Percentiles rank a stretch among this genome's conserved stretches.
These are phyloP conservation scores for Mycosphaerelloides madeirae DNA, from an alignment of 2,329 filamentous ascomycete species.

Conservation along the genomic window DNA sequence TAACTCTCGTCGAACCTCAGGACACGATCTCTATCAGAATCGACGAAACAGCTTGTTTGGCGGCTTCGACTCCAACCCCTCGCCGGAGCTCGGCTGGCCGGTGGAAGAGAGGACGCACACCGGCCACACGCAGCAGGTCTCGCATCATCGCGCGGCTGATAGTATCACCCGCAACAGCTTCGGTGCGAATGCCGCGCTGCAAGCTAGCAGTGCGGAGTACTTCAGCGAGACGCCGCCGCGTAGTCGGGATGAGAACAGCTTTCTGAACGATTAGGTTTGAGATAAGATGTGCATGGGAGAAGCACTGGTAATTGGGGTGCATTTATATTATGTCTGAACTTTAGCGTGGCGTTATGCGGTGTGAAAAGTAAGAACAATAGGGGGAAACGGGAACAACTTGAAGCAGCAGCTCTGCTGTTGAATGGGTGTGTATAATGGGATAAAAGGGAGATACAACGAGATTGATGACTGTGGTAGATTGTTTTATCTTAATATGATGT, in stretches of 20 bases:
- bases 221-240: slow-evolving; percentile 10
- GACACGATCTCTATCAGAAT: slow-evolving; percentile 14
- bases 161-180: slow-evolving; percentile 29
- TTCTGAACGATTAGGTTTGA: background rate
- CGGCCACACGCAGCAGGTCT: slow-evolving; percentile 10
- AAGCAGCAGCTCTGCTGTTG: too few species aligned
- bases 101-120: background rate
- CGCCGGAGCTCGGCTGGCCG: slow-evolving; percentile 1
- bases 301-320: background rate
- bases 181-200: slow-evolving; percentile 25
- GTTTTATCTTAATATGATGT: too few species aligned
- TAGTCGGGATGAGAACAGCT: slow-evolving; percentile 3
- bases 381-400: too few species aligned
- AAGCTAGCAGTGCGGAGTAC: slow-evolving; percentile 16
- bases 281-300: background rate
- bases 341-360: slow-evolving; percentile 5
- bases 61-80: slow-evolving; percentile 23
- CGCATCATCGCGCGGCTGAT: slow-evolving; percentile 27
- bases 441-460: too few species aligned
- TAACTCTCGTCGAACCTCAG: slow-evolving; percentile 22
- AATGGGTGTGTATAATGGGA: too few species aligned
- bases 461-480: too few species aligned
- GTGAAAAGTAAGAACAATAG: background rate
- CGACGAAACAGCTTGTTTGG: slow-evolving; percentile 19
- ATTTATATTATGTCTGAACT: background rate